Evolutionary conservation across 441 rosid species (phyloP).

Genomic region (Adansonia grandidieri): DNA sequence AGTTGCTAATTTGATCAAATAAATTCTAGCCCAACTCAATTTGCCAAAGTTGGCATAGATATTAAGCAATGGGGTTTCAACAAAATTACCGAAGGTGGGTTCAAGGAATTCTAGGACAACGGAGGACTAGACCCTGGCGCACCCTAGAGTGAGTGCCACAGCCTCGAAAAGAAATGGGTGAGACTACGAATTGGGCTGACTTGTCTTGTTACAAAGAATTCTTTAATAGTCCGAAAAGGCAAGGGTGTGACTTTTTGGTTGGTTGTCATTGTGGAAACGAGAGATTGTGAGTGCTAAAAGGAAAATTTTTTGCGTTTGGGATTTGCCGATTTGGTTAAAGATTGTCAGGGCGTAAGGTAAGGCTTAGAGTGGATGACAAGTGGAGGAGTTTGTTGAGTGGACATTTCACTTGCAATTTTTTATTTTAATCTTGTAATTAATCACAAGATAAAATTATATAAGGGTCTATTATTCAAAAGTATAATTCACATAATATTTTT

Average conservation of each 20-base stretch:
- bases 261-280: conserved; percentile 50
- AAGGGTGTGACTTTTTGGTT: conserved; percentile 30
- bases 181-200: conserved; percentile 55
- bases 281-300: conserved; percentile 46
- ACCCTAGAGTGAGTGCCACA: conserved; percentile 47
- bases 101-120: conserved; percentile 43
- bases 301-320: conserved; percentile 54
- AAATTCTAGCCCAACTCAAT: conserved; percentile 47
- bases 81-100: conserved; percentile 47
- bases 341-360: conserved; percentile 49
- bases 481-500: no score
- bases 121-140: conserved; percentile 49
- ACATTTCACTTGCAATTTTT: no score
- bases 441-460: no score
- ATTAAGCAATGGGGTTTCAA: conserved; percentile 53
- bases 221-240: conserved; percentile 50
- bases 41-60: conserved; percentile 56
- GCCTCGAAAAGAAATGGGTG: conserved; percentile 71
- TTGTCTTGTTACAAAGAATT: conserved; percentile 24
- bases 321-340: conserved; percentile 41
- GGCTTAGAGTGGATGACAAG: conserved; percentile 38
- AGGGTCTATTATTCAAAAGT: no score
- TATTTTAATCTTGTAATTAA: no score
- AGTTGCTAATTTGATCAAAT: conserved; percentile 50
- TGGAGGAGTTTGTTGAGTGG: conserved; percentile 52